Evolutionary conservation across 2,329 filamentous ascomycete species (phyloP), one percentile per base, ranked within the genome.

Genomic region (Atkinsonella texensis): DNA sequence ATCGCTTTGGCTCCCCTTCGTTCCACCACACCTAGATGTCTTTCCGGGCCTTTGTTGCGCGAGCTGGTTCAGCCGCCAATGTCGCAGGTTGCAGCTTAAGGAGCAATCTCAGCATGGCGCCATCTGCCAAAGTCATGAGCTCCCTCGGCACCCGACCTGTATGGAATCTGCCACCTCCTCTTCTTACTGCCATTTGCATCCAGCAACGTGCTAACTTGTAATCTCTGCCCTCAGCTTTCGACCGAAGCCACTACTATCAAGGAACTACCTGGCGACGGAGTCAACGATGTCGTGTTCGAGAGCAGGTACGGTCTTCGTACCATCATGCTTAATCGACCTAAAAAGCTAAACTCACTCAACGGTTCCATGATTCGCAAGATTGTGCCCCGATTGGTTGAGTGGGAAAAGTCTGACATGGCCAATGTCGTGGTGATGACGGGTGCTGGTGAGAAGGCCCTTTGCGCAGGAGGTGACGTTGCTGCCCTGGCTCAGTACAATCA

Each of bases 291-390:
- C 59, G 75, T 95, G 54, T 98, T 98, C 77, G 83, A 82, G 69
- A 89, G 82, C 64, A 77, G 85, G 61, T 95, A 93, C 69, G 93
- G 93, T 57, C 79, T 97, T 48, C 87, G 93, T 56, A 89, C 85
- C 59, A 84, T 98, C 63, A 86, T 95, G 72, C 85, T 98, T 59
- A 98, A 98, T 74, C 84, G 93, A 53, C 93, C 91, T 6, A 77
- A 80, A 64, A 95, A 96, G 73, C 79, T 89, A 66, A 97, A 98
- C 71, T 86, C 91, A 28, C 81, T 98, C 59, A 90, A 94, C 68
- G 87, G 77, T 49, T 96, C 90, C 53, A 98, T 98, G 94, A 87
- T 85, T 56, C 81, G 87, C 62, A 97, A 98, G 73, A 97, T 98
- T 60, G 74, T 89, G 46, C 90, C 91, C 20, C 81, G 93, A 52